Conservation (phyloP, 352 stramenopile genomes). For the Phytophthora chlamydospora region DNA sequence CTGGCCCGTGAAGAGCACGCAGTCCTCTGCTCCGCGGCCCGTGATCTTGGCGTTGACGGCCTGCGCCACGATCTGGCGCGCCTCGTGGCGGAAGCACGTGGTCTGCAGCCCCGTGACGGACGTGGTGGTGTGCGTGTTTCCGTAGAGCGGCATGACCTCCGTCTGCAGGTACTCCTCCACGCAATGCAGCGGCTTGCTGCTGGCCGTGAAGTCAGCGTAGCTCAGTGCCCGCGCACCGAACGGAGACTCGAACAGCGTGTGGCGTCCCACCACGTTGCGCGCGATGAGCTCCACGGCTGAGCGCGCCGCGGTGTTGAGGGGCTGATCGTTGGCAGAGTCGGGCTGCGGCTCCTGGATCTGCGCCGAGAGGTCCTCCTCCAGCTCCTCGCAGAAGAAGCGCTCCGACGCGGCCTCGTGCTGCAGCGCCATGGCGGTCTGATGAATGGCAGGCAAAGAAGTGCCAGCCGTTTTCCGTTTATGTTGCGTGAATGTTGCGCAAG, state of each 20-base stretch:
- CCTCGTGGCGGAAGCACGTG: conserved; percentile 96
- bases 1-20: conserved; percentile 94
- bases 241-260: conserved; percentile 61
- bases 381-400: conserved; percentile 84
- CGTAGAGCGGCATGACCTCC: conserved; percentile 94
- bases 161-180: conserved; percentile 92
- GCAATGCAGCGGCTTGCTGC: conserved; percentile 81
- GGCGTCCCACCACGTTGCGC: conserved; percentile 53
- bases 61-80: conserved; percentile 94
- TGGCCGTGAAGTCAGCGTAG: conserved; percentile 97
- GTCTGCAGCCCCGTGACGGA: conserved; percentile 81
- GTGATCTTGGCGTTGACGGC: conserved; percentile 90
- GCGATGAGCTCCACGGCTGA: conserved; percentile 43
- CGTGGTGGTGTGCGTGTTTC: conserved; percentile 97
- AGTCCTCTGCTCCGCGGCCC: conserved; percentile 90
- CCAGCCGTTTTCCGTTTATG: no score
- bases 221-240: conserved; percentile 82
- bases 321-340: background rate
- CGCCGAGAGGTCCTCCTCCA: conserved; percentile 65
- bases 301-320: conserved; percentile 22
- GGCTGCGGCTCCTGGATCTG: conserved; percentile 36
- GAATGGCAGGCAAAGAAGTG: no score
- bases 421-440: conserved; percentile 17
- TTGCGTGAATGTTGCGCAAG: no score
- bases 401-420: conserved; percentile 33